Percentiles rank a stretch among this genome's conserved stretches.
These are phyloP conservation scores for Yarrowia yakushimensis DNA, from an alignment of 805 yeast genomes.

Conservation along the genomic window DNA sequence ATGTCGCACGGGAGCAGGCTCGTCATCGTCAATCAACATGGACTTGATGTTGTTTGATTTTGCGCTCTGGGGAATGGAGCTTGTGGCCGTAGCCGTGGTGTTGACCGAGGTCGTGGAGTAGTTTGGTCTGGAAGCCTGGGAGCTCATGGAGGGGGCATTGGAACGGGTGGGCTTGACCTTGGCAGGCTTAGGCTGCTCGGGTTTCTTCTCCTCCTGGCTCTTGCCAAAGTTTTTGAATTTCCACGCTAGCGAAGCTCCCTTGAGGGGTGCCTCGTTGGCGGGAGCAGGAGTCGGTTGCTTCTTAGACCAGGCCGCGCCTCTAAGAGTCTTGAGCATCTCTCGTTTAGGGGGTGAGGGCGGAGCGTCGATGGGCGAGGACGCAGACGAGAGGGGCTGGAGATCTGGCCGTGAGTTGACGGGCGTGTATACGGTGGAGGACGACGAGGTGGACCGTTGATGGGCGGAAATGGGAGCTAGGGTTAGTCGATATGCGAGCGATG, in stretches of 20 bases:
- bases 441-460: conserved; percentile 21
- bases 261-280: conserved; percentile 20
- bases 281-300: conserved; percentile 10
- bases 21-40: conserved; percentile 10
- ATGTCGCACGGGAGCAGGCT: neutral
- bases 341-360: conserved; percentile 25
- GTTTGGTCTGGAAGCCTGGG: neutral
- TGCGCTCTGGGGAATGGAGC: neutral
- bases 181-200: conserved; percentile 3
- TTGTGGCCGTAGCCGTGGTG: neutral
- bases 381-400: conserved; percentile 22
- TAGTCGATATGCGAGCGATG: conserved; percentile 1
- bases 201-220: conserved; percentile 13
- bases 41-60: conserved; percentile 13
- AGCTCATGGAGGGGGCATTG: neutral
- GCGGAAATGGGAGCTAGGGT: conserved; percentile 20
- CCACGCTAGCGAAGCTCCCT: conserved; percentile 25
- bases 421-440: conserved; percentile 19
- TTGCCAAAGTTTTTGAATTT: conserved; percentile 16
- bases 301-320: conserved; percentile 22
- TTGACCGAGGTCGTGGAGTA: neutral
- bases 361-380: conserved; percentile 19
- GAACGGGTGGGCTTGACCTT: conserved; percentile 17
- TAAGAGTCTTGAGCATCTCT: conserved; percentile 26
- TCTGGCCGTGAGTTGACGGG: conserved; percentile 24